Percentiles rank a stretch among this genome's conserved stretches.
Evolutionary conservation across 805 yeast species (phyloP).

Genomic region (Candida succiphila): DNA sequence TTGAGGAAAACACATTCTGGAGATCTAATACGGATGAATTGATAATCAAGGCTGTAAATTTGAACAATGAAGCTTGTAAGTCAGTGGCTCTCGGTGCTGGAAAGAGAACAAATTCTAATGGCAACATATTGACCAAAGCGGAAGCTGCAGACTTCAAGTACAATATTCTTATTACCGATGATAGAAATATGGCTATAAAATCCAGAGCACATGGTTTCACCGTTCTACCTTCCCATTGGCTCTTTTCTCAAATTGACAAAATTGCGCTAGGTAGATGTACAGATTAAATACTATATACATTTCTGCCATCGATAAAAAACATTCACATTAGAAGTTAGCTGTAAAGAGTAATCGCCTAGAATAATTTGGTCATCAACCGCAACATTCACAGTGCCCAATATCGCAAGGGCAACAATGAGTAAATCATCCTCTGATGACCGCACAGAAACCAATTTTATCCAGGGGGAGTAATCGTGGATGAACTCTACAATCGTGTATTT

Average conservation of each 20-base stretch:
- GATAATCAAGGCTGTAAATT: slow-evolving; percentile 40
- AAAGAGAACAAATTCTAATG: slow-evolving; percentile 10
- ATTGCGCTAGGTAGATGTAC: slow-evolving; percentile 40
- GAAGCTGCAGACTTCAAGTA: slow-evolving; percentile 38
- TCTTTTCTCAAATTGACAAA: slow-evolving; percentile 40
- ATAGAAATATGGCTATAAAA: slow-evolving; percentile 58
- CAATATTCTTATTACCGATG: slow-evolving; percentile 64
- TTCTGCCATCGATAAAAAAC: too few species aligned
- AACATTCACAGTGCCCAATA: too few species aligned
- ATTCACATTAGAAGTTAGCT: too few species aligned
- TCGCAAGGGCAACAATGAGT: too few species aligned
- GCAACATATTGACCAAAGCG: slow-evolving; percentile 20
- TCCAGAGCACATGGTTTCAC: slow-evolving; percentile 48
- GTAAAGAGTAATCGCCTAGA: too few species aligned
- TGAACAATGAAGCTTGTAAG: slow-evolving; percentile 21
- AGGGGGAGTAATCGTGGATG: too few species aligned
- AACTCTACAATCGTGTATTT: too few species aligned
- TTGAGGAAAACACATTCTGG: slow-evolving; percentile 68
- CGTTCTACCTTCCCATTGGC: slow-evolving; percentile 51
- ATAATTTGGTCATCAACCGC: too few species aligned
- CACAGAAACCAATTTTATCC: too few species aligned
- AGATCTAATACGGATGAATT: slow-evolving; percentile 63
- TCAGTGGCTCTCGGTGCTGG: slow-evolving; percentile 16
- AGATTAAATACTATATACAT: slow-evolving; percentile 31
- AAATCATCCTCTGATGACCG: too few species aligned